These are phyloP conservation scores for Penicillium sp. DNA, from an alignment of 2,329 filamentous ascomycete genomes.

Conservation along the genomic window DNA sequence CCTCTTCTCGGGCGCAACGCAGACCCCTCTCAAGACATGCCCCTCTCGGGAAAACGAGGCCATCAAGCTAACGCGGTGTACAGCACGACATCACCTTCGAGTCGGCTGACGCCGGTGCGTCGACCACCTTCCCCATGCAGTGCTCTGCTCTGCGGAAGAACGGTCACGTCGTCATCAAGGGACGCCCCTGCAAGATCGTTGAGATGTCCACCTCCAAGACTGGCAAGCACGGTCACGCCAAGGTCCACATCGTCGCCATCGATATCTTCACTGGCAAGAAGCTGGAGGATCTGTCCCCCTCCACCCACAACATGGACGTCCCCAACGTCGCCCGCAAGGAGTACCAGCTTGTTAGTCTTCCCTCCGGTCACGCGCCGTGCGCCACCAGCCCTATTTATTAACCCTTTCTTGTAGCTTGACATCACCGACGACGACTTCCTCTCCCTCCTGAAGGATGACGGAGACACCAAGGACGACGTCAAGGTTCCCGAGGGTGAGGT, in stretches of 20 bases:
- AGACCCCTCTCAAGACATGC: conserved; percentile 1
- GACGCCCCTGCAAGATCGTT: conserved; percentile 99
- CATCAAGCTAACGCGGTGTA: conserved; percentile 7
- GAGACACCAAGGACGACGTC: conserved; percentile 90
- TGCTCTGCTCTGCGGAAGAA: conserved; percentile 99
- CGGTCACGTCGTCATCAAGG: conserved; percentile 97
- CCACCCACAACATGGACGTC: conserved; percentile 84
- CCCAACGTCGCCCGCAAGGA: conserved; percentile 88
- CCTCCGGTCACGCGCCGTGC: conserved; percentile 2
- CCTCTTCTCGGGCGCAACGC: conserved; percentile 20
- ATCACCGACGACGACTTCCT: conserved; percentile 93
- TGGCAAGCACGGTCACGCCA: conserved; percentile 99
- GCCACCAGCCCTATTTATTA: neutral
- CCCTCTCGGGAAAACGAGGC: neutral
- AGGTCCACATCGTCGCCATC: conserved; percentile 96
- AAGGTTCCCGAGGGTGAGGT: conserved; percentile 86
- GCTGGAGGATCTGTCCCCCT: conserved; percentile 97
- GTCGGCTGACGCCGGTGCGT: conserved; percentile 92
- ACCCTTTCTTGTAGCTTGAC: conserved; percentile 63
- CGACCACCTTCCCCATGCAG: conserved; percentile 93
- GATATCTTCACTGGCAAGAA: conserved; percentile 99
- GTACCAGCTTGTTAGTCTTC: conserved; percentile 80
- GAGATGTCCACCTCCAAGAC: conserved; percentile 99
- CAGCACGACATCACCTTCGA: conserved; percentile 81
- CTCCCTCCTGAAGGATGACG: conserved; percentile 84